These are phyloP conservation scores for Corymbia citriodora DNA, from an alignment of 441 rosid species.

Conservation along the genomic window DNA sequence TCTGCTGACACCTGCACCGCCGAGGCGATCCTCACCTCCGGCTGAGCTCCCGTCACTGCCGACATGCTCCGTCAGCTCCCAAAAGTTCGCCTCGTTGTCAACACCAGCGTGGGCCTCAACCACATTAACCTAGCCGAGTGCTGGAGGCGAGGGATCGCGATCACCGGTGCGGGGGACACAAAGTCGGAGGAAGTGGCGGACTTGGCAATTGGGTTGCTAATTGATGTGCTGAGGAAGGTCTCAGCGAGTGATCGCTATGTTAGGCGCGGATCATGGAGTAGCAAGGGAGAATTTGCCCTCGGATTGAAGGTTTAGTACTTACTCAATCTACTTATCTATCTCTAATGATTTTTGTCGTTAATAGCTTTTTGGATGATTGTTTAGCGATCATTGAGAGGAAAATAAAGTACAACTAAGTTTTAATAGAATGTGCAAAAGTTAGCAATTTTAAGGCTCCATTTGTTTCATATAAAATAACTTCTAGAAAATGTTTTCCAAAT, in stretches of 20 bases:
- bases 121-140: background rate
- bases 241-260: background rate
- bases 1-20: background rate
- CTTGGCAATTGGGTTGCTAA: background rate
- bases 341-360: background rate
- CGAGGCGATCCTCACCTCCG: background rate
- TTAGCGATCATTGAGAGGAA: too few species aligned
- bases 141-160: background rate
- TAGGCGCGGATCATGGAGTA: background rate
- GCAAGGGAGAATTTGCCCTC: background rate
- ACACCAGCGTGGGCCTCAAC: background rate
- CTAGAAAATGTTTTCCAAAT: too few species aligned
- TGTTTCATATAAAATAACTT: too few species aligned
- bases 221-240: background rate
- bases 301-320: background rate
- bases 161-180: accelerated
- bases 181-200: background rate
- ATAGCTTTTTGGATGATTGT: background rate
- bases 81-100: background rate
- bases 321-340: background rate
- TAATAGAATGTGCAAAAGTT: too few species aligned
- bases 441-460: too few species aligned
- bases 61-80: accelerated
- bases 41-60: accelerated
- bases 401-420: too few species aligned